Conservation (phyloP, 2,329 filamentous ascomycete genomes). For the Colletotrichum musicola region DNA sequence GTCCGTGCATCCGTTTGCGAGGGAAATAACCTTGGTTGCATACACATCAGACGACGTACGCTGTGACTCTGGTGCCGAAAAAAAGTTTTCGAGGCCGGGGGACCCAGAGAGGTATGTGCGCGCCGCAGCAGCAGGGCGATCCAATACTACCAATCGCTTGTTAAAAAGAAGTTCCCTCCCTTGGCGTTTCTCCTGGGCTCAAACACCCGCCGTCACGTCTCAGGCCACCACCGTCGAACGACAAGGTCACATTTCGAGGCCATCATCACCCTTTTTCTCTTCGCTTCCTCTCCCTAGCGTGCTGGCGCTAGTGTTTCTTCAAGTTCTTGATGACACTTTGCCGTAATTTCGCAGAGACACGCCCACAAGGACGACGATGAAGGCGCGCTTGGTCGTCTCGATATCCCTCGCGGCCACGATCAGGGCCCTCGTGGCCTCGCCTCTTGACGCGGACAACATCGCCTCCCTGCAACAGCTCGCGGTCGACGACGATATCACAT, state of each 20-base stretch:
- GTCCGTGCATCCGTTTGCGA: background rate
- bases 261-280: too few species aligned
- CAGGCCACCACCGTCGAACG: background rate
- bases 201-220: background rate
- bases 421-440: background rate
- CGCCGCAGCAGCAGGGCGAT: background rate
- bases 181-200: background rate
- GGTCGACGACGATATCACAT: background rate
- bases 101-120: background rate
- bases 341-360: background rate
- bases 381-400: background rate
- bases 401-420: background rate
- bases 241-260: background rate
- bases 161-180: background rate
- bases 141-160: background rate
- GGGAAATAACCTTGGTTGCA: background rate
- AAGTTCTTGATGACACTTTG: background rate
- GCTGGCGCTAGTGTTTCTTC: background rate
- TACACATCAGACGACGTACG: background rate
- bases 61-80: background rate
- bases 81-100: background rate
- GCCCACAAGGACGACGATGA: background rate
- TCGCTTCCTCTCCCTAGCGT: background rate
- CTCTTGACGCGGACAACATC: background rate
- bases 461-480: background rate